These are phyloP conservation scores for Picocystis sp. DNA, from an alignment of 163 green algal genomes.

Conservation along the genomic window DNA sequence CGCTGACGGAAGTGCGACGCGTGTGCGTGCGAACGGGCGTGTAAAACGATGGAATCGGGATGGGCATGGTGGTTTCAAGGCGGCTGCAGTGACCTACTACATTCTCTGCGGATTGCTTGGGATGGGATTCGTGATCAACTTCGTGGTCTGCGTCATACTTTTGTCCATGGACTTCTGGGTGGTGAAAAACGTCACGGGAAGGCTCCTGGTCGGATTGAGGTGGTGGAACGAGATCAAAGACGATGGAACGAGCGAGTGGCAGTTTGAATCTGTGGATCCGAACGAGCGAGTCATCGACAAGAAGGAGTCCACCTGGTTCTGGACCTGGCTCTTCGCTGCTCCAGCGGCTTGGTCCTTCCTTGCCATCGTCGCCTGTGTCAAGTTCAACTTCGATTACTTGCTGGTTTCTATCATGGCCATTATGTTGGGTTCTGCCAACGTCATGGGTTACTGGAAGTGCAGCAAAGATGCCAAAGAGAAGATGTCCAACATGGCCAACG, in stretches of 20 bases:
- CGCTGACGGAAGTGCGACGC: no score
- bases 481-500: constrained; percentile 28
- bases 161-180: constrained; percentile 80
- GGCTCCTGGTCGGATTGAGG: constrained; percentile 67
- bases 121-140: constrained; percentile 64
- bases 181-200: constrained; percentile 79
- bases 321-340: background rate
- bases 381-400: constrained; percentile 52
- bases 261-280: constrained; percentile 54
- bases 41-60: no score
- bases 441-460: constrained; percentile 73
- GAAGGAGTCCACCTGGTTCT: background rate
- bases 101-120: constrained; percentile 22
- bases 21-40: no score
- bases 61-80: constrained; percentile 3
- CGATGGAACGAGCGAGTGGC: constrained; percentile 53
- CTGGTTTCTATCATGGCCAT: constrained; percentile 53
- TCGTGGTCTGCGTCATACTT: constrained; percentile 61
- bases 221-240: constrained; percentile 89
- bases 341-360: constrained; percentile 38
- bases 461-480: constrained; percentile 41
- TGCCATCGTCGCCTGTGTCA: constrained; percentile 40
- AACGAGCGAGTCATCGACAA: constrained; percentile 4
- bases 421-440: constrained; percentile 58
- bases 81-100: constrained; percentile 15